Evolutionary conservation across 139 green algal species (phyloP).

Genomic region (Chlamydomonas incerta): DNA sequence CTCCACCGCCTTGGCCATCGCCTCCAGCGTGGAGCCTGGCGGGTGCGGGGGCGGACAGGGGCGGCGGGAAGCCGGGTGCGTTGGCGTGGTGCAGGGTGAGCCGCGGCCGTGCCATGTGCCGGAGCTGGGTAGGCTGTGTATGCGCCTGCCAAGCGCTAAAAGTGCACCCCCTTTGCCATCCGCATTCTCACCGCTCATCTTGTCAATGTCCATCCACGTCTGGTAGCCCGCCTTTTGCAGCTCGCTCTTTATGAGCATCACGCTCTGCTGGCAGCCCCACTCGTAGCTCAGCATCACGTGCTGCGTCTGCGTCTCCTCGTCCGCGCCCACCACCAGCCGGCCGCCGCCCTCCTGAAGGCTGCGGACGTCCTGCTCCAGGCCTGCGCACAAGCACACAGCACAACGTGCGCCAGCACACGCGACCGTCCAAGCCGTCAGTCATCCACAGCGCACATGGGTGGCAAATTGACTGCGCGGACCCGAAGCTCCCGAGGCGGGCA

Average conservation of each 20-base stretch:
- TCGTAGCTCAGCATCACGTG: constrained; percentile 74
- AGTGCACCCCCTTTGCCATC: not conserved
- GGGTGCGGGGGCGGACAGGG: too few relatives aligned
- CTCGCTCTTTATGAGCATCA: constrained; percentile 65
- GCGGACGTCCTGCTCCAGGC: constrained; percentile 58
- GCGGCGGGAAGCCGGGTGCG: too few relatives aligned
- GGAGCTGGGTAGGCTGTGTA: too few relatives aligned
- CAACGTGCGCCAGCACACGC: too few relatives aligned
- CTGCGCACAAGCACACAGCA: too few relatives aligned
- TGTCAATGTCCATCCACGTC: constrained; percentile 69
- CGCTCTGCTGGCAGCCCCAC: constrained; percentile 63
- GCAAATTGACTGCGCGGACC: too few relatives aligned
- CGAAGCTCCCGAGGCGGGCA: too few relatives aligned
- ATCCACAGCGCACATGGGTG: too few relatives aligned
- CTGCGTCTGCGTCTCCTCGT: constrained; percentile 10
- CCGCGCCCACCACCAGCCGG: not conserved
- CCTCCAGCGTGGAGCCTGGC: constrained; percentile 62
- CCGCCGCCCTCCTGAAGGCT: constrained; percentile 40
- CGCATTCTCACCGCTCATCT: constrained; percentile 39
- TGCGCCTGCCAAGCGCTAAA: not conserved
- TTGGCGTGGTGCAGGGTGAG: too few relatives aligned
- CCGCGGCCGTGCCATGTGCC: too few relatives aligned
- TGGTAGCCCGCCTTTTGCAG: constrained; percentile 58
- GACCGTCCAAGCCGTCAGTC: too few relatives aligned
- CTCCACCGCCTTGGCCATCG: constrained; percentile 68